Evolutionary conservation across 768 basidiomycete genomes (phyloP).

Genomic region (Coprinopsis sp.): DNA sequence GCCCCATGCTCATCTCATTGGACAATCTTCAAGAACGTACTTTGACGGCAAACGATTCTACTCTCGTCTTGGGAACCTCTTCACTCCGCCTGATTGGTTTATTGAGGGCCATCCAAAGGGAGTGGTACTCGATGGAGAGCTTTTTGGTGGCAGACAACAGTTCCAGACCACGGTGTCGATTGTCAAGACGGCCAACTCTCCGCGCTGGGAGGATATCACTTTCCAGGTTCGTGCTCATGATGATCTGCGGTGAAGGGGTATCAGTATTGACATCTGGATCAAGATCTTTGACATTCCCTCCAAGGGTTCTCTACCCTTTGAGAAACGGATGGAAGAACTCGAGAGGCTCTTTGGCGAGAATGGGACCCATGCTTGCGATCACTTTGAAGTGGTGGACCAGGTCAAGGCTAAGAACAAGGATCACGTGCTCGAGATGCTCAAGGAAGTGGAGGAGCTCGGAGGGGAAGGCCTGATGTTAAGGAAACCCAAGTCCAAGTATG

Average conservation of each 20-base stretch:
- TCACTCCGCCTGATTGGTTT: slow-evolving; percentile 55
- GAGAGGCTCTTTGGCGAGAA: slow-evolving; percentile 42
- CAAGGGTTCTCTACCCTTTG: slow-evolving; percentile 40
- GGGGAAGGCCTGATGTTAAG: slow-evolving; percentile 60
- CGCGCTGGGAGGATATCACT: slow-evolving; percentile 50
- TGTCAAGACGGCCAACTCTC: slow-evolving; percentile 53
- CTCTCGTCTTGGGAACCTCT: slow-evolving; percentile 55
- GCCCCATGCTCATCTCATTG: too few relatives aligned
- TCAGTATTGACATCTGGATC: too few relatives aligned
- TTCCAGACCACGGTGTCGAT: slow-evolving; percentile 58
- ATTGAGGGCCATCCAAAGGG: slow-evolving; percentile 52
- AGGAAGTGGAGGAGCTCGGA: slow-evolving; percentile 48
- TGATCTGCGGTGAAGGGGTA: neutral
- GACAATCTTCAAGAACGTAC: slow-evolving; percentile 34
- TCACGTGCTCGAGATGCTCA: slow-evolving; percentile 51
- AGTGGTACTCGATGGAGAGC: slow-evolving; percentile 54
- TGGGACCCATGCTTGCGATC: slow-evolving; percentile 37
- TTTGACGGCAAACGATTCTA: slow-evolving; percentile 50
- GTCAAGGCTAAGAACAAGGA: slow-evolving; percentile 37
- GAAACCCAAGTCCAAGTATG: slow-evolving; percentile 47
- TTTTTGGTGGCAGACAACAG: slow-evolving; percentile 52
- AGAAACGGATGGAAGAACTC: slow-evolving; percentile 44
- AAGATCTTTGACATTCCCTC: slow-evolving; percentile 60
- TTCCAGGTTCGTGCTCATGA: slow-evolving; percentile 39
- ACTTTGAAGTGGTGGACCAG: slow-evolving; percentile 47